A percentile compares a stretch with the other conserved stretches of the same genome.
Conservation (phyloP, 768 basidiomycete genomes). For the Rhizopogon sp. region DNA sequence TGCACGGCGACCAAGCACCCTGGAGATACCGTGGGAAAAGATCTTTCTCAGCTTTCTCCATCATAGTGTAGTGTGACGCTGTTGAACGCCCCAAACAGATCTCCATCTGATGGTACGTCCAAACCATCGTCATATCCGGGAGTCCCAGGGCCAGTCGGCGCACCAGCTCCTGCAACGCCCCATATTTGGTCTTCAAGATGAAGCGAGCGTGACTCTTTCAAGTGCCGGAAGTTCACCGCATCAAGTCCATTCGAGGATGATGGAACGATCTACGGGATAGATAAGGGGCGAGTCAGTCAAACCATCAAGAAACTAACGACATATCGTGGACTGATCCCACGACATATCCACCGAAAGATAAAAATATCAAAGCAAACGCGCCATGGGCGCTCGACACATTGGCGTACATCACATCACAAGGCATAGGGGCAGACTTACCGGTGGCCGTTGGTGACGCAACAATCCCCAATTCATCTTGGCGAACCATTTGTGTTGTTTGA, state of each 20-base stretch:
- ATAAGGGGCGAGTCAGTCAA: slow-evolving; percentile 22
- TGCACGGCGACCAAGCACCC: background rate
- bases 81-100: slow-evolving; percentile 84
- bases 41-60: slow-evolving; percentile 44
- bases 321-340: slow-evolving; percentile 9
- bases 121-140: slow-evolving; percentile 40
- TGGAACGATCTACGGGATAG: slow-evolving; percentile 66
- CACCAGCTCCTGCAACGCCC: slow-evolving; percentile 30
- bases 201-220: slow-evolving; percentile 88
- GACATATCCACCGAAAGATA: background rate
- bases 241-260: slow-evolving; percentile 69
- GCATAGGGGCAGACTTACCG: slow-evolving; percentile 48
- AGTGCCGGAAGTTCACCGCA: slow-evolving; percentile 83
- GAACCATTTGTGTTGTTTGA: slow-evolving; percentile 99
- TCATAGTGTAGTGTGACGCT: slow-evolving; percentile 88
- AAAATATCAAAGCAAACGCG: background rate
- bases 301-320: background rate
- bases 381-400: background rate
- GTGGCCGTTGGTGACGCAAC: slow-evolving; percentile 86
- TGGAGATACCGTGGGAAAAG: background rate
- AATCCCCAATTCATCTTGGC: slow-evolving; percentile 94
- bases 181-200: slow-evolving; percentile 72
- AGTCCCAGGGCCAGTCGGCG: slow-evolving; percentile 27
- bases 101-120: slow-evolving; percentile 43
- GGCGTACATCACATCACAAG: background rate